Evolutionary conservation across 1,139 yeast species (phyloP), one percentile per base, ranked within the genome.

Genomic region (Candida sp.): DNA sequence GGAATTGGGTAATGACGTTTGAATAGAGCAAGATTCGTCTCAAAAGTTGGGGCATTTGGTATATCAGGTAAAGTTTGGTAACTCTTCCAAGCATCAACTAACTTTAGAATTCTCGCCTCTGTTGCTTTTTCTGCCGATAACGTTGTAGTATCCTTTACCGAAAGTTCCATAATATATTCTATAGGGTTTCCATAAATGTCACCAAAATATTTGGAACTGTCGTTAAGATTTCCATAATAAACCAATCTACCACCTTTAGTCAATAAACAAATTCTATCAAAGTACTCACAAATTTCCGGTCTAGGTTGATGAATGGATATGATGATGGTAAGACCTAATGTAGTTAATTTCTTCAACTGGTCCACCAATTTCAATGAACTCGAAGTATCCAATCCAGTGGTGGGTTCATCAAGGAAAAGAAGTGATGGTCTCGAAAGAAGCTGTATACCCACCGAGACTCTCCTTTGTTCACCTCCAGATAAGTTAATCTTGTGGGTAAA

Each of bases 231-330:
- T 0, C 93, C 95, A 48, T 72, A 76, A 73, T 71, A 52, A 70
- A 60, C 1, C 81, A 68, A 44, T 83, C 82, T 35, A 79, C 82
- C 5, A 78, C 84, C 89, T 42, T 79, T 69, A 0, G 96, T 79
- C 33, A 89, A 63, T 11, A 89, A 73, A 44, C 91, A 77, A 4
- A 88, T 69, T 40, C 77, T 73, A 58, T 89, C 96, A 53, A 89
- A 84, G 37, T 87, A 60, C 36, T 61, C 57, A 12, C 81, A 66
- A 38, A 88, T 86, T 57, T 88, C 96, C 0, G 87, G 79, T 43
- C 96, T 66, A 0, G 96, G 97, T 57, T 89, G 96, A 58, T 88
- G 96, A 38, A 88, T 84, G 34, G 91, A 82, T 63, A 87, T 66
- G 4, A 88, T 70, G 30, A 88, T 74, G 0, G 95, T 86, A 37